Evolutionary conservation across 345 rosid genomes (phyloP).

Genomic region (Eucalyptus regnans): DNA sequence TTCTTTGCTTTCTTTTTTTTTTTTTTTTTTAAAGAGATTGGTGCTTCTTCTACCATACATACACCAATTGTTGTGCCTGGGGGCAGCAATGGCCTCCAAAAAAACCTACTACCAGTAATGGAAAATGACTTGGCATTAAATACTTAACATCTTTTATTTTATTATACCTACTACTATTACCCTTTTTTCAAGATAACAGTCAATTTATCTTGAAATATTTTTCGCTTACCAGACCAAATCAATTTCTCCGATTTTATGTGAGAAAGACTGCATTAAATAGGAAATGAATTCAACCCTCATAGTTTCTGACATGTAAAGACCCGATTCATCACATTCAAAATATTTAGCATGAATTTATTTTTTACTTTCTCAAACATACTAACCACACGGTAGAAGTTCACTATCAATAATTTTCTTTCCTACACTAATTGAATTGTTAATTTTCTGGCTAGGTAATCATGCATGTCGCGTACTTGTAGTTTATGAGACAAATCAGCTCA

Average conservation of each 20-base stretch:
- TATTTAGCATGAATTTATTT: background rate
- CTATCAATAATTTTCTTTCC: background rate
- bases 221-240: background rate
- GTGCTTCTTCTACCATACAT: background rate
- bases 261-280: background rate
- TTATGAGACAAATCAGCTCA: background rate
- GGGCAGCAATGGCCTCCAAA: background rate
- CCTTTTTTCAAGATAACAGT: background rate
- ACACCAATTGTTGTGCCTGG: background rate
- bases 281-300: background rate
- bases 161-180: background rate
- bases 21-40: too few relatives aligned
- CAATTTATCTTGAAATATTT: background rate
- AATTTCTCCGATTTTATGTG: background rate
- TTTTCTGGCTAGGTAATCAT: background rate
- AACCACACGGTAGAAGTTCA: background rate
- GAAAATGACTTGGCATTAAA: background rate
- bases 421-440: background rate
- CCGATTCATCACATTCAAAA: background rate
- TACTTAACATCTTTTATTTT: background rate
- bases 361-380: background rate
- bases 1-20: too few relatives aligned
- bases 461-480: background rate
- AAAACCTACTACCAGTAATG: background rate
- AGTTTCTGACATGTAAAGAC: background rate